Base-by-base conservation (phyloP, 179 eudicot genomes). In the Silene vulgaris region DNA sequence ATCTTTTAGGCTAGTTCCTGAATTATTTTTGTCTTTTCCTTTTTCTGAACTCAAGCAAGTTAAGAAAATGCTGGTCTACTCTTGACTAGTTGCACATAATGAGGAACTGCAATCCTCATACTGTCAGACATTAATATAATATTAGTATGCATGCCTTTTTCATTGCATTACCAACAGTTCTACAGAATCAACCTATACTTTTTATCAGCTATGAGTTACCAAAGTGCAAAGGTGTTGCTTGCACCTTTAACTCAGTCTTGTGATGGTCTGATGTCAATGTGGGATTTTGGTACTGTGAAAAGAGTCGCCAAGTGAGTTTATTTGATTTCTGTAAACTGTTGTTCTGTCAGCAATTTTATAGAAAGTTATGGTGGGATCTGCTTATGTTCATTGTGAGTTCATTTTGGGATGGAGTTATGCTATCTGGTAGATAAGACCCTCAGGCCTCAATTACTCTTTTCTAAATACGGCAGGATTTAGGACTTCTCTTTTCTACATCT, bases 181-280 rank as follows among this genome's bases (percentile, higher is more conserved):
- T 45, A 45, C 52, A 45, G 52, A 45, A 11, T 11, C 52, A 45
- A 45, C 14, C 52, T 45, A 45, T 11, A 45, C 28, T 17, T 60
- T 60, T 60, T 3, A 17, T 20, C 28, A 20, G 65, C 65, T 21
- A 60, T 17, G 8, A 60, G 65, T 60, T 56, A 16, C 8, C 60
- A 14, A 56, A 20, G 67, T 65, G 17, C 20, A 16, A 65, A 28
- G 43, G 69, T 65, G 69, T 5, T 65, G 7, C 69, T 65, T 4
- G 43, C 19, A 9, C 69, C 37, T 32, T 30, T 66, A 30, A 30
- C 35, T 32, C 12, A 66, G 48, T 35, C 9, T 66, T 30, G 70
- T 66, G 17, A 60, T 60, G 28, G 20, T 66, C 70, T 66, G 45
- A 66, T 66, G 70, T 60, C 65, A 60, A 60, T 13, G 3, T 60